Percentiles rank a stretch among this genome's conserved stretches.
Conservation (phyloP, 257 asterid species). For the Lithospermum erythrorhizon region DNA sequence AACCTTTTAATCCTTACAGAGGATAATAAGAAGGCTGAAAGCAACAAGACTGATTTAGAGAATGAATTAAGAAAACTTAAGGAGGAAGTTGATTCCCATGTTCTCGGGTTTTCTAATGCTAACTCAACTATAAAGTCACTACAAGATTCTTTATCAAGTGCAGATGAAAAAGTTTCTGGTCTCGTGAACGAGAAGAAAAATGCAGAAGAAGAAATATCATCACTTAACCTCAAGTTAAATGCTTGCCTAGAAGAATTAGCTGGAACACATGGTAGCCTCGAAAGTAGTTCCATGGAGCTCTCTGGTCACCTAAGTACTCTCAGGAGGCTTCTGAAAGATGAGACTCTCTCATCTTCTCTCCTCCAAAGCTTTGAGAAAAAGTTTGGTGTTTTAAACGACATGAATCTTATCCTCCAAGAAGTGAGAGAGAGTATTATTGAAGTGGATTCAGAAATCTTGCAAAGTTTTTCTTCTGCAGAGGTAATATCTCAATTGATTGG, state of each 20-base stretch:
- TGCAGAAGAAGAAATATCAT: conserved; percentile 39
- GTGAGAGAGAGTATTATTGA: conserved; percentile 39
- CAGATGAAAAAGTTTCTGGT: conserved; percentile 42
- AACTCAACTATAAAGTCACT: conserved; percentile 47
- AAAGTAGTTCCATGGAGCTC: conserved; percentile 40
- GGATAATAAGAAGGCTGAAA: conserved; percentile 22
- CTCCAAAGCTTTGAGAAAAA: conserved; percentile 39
- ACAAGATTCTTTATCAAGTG: conserved; percentile 41
- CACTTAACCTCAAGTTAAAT: conserved; percentile 48
- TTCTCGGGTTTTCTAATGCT: conserved; percentile 56
- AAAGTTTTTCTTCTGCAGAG: conserved; percentile 36
- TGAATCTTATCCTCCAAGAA: conserved; percentile 48
- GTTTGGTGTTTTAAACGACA: conserved; percentile 45
- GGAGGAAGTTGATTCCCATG: conserved; percentile 50
- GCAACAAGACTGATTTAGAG: conserved; percentile 45
- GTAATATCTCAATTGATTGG: conserved; percentile 27
- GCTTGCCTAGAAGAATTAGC: conserved; percentile 66
- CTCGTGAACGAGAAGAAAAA: conserved; percentile 47
- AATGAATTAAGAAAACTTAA: conserved; percentile 61
- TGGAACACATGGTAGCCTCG: conserved; percentile 44
- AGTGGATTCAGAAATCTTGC: conserved; percentile 37
- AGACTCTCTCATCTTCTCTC: conserved; percentile 35
- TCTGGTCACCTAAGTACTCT: conserved; percentile 45
- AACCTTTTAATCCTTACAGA: conserved; percentile 53
- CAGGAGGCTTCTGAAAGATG: conserved; percentile 53